These are phyloP conservation scores for Epichloe glyceriae DNA, from an alignment of 2,329 filamentous ascomycete genomes.

Conservation along the genomic window DNA sequence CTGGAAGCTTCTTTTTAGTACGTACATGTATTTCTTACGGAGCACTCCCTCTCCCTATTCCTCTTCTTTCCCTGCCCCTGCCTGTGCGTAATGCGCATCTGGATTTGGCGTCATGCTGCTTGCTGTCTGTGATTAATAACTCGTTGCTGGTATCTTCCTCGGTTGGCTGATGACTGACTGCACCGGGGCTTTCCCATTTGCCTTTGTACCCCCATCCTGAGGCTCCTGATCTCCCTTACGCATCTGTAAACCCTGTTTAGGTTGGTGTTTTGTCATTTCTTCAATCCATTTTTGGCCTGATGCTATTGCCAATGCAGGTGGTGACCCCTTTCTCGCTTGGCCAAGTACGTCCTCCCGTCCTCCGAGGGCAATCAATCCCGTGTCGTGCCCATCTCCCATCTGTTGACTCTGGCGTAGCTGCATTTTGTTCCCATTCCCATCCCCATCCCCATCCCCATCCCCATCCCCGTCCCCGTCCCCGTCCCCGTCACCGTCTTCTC, in stretches of 20 bases:
- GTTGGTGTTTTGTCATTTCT: constrained; percentile 3
- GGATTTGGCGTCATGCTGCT: neutral
- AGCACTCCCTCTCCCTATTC: no score
- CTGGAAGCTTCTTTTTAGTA: neutral
- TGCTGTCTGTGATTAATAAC: no score
- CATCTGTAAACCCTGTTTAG: neutral
- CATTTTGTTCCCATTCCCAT: constrained; percentile 2
- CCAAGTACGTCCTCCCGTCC: neutral
- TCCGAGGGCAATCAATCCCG: constrained; percentile 1
- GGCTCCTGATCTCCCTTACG: neutral
- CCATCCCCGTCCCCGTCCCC: neutral
- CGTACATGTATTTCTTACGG: no score
- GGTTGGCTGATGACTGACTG: neutral
- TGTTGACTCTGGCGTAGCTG: neutral
- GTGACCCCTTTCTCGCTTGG: neutral
- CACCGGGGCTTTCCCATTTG: neutral
- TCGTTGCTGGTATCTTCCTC: neutral
- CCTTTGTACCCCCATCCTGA: neutral
- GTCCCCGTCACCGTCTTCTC: neutral
- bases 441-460: neutral
- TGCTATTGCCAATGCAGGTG: neutral
- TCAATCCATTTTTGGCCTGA: neutral
- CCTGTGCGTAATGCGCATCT: neutral
- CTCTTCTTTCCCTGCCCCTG: neutral
- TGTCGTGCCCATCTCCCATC: neutral